Conservation (phyloP, 163 green algal genomes). For the Volvox carteri region DNA sequence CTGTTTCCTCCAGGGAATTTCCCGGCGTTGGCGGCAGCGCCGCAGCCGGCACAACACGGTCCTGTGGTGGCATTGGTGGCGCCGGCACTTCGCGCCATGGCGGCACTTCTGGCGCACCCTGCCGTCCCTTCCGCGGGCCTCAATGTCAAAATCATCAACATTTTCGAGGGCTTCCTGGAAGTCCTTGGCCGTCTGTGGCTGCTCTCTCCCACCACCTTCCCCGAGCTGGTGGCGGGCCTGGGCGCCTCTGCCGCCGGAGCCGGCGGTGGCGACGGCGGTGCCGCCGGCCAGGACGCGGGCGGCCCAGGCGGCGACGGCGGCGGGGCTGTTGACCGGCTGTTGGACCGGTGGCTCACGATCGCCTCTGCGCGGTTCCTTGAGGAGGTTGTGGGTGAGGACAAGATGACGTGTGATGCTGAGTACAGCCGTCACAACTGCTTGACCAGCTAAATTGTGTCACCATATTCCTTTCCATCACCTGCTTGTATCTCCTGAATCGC, state of each 20-base stretch:
- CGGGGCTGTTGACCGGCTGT: neutral
- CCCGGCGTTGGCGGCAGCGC: neutral
- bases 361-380: slow-evolving; percentile 69
- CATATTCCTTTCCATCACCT: too few species aligned
- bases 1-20: neutral
- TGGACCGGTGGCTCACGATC: slow-evolving; percentile 63
- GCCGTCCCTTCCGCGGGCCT: slow-evolving; percentile 62
- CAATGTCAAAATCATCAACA: slow-evolving; percentile 64
- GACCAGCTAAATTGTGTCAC: too few species aligned
- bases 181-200: slow-evolving; percentile 65
- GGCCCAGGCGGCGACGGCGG: neutral
- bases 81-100: slow-evolving; percentile 60
- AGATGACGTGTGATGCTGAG: too few species aligned
- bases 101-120: slow-evolving; percentile 57
- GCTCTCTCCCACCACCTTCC: slow-evolving; percentile 52
- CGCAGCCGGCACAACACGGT: slow-evolving; percentile 24
- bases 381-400: slow-evolving; percentile 54
- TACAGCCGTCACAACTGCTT: too few species aligned
- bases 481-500: too few species aligned
- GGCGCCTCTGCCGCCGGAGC: slow-evolving; percentile 58
- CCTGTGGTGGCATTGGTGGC: slow-evolving; percentile 64
- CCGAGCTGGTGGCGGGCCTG: slow-evolving; percentile 40
- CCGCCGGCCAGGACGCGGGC: neutral
- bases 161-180: slow-evolving; percentile 81
- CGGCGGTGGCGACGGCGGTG: slow-evolving; percentile 31